These are phyloP conservation scores for Amanita rubescens DNA, from an alignment of 768 basidiomycete genomes.

Conservation along the genomic window DNA sequence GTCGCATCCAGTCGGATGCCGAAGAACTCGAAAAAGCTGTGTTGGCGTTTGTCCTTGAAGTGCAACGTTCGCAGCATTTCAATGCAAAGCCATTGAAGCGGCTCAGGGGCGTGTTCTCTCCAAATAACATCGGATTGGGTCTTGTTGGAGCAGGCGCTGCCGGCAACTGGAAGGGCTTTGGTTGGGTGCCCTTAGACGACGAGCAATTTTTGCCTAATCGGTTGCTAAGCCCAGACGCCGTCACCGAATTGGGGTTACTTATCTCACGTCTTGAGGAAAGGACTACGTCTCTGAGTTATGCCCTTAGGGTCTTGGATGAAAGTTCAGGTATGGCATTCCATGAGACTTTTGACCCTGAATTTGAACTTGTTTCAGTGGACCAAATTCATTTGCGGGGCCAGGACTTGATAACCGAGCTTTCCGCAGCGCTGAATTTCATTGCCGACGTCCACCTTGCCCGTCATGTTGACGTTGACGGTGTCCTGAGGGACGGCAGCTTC, in stretches of 20 bases:
- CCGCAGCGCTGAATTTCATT: slow-evolving; percentile 49
- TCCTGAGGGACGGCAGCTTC: slow-evolving; percentile 40
- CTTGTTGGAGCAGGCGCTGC: slow-evolving; percentile 75
- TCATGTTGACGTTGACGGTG: slow-evolving; percentile 77
- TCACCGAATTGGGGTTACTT: slow-evolving; percentile 44
- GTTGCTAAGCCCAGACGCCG: slow-evolving; percentile 41
- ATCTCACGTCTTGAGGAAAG: slow-evolving; percentile 44
- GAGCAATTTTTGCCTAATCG: slow-evolving; percentile 40
- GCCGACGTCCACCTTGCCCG: slow-evolving; percentile 73
- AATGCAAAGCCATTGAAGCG: slow-evolving; percentile 39
- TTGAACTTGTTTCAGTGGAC: slow-evolving; percentile 23
- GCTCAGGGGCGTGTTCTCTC: slow-evolving; percentile 52
- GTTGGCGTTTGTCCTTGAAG: slow-evolving; percentile 58
- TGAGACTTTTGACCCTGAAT: neutral
- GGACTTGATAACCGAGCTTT: slow-evolving; percentile 47
- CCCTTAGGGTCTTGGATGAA: slow-evolving; percentile 25
- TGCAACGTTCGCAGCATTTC: slow-evolving; percentile 48
- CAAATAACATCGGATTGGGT: slow-evolving; percentile 62
- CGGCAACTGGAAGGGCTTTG: slow-evolving; percentile 79
- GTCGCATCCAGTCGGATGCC: slow-evolving; percentile 69
- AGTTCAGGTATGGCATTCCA: slow-evolving; percentile 27
- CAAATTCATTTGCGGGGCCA: slow-evolving; percentile 37
- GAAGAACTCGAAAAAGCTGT: slow-evolving; percentile 71
- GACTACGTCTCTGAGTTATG: slow-evolving; percentile 31
- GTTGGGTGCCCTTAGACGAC: slow-evolving; percentile 58